Evolutionary conservation across 2,329 filamentous ascomycete species (phyloP).

Genomic region (Hypoxylon rubiginosum): DNA sequence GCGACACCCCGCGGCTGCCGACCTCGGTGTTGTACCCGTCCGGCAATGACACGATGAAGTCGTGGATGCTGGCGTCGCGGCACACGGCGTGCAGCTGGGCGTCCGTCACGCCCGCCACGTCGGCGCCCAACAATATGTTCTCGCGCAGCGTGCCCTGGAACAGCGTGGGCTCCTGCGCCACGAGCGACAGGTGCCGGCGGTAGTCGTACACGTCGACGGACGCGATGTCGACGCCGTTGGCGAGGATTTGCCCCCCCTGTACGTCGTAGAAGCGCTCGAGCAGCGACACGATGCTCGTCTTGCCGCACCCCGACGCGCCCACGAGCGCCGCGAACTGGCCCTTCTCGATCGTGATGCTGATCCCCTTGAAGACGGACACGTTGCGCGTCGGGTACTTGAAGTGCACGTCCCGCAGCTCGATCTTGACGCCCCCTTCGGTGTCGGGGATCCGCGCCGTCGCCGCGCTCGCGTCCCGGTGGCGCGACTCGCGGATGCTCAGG

Average conservation of each 20-base stretch:
- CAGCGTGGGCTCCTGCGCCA: constrained; percentile 80
- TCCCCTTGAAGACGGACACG: constrained; percentile 68
- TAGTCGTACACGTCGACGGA: constrained; percentile 72
- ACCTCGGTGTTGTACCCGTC: constrained; percentile 77
- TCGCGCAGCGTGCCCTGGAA: constrained; percentile 74
- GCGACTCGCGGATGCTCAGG: constrained; percentile 63
- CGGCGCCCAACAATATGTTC: constrained; percentile 76
- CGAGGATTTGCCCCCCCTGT: constrained; percentile 72
- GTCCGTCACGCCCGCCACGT: constrained; percentile 65
- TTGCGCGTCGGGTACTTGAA: constrained; percentile 73
- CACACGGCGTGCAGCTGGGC: constrained; percentile 66
- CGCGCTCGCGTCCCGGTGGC: constrained; percentile 53
- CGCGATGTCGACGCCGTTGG: constrained; percentile 72
- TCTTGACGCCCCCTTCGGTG: constrained; percentile 64
- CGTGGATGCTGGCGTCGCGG: constrained; percentile 75
- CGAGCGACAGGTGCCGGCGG: constrained; percentile 75
- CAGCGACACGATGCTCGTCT: constrained; percentile 77
- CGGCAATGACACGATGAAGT: constrained; percentile 77
- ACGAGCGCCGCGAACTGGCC: constrained; percentile 80
- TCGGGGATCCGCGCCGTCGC: constrained; percentile 58
- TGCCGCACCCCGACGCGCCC: constrained; percentile 78
- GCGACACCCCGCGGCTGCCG: constrained; percentile 74
- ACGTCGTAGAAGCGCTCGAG: constrained; percentile 80
- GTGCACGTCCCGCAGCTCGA: constrained; percentile 69
- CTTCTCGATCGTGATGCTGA: constrained; percentile 74